Evolutionary conservation across 257 asterid species (phyloP), one percentile per base, ranked within the genome.

Genomic region (Gardenia jasminoides): DNA sequence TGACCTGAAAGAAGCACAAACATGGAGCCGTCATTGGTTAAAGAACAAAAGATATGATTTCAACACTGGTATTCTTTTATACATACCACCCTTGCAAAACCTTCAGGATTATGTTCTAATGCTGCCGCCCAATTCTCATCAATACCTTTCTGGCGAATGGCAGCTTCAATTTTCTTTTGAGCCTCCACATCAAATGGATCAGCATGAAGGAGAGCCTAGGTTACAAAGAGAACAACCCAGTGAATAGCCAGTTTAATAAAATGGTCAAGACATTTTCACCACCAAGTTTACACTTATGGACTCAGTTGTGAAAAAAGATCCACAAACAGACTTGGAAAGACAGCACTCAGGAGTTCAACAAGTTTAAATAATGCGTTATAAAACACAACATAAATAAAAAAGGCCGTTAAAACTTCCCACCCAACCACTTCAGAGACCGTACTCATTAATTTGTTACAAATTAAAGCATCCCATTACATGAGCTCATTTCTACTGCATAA

Each of bases 61-160:
- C 58, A 69, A 67, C 26, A 70, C 76, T 67, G 65, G 6, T 48
- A 50, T 33, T 36, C 43, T 70, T 58, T 48, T 67, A 70, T 76
- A 85, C 80, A 74, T 90, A 96, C 99, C 97, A 96, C 99, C 90
- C 96, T 88, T 59, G 92, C 99, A 85, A 96, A 96, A 80, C 90
- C 93, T 87, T 96, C 99, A 78, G 99, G 99, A 87, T 96, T 96
- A 87, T 96, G 81, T 73, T 96, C 99, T 86, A 96, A 72, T 58
- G 99, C 99, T 78, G 97, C 97, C 64, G 86, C 98, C 99, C 98
- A 93, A 80, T 96, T 96, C 88, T 96, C 99, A 80, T 96, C 97
- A 75, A 96, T 93, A 81, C 98, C 97, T 93, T 93, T 93, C 99
- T 96, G 97, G 74, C 94, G 98, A 81, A 96, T 96, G 28, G 97